phyloP scores from a whole-genome alignment of 2,329 filamentous ascomycete genomes.

The Penicillium vulpinum region DNA sequence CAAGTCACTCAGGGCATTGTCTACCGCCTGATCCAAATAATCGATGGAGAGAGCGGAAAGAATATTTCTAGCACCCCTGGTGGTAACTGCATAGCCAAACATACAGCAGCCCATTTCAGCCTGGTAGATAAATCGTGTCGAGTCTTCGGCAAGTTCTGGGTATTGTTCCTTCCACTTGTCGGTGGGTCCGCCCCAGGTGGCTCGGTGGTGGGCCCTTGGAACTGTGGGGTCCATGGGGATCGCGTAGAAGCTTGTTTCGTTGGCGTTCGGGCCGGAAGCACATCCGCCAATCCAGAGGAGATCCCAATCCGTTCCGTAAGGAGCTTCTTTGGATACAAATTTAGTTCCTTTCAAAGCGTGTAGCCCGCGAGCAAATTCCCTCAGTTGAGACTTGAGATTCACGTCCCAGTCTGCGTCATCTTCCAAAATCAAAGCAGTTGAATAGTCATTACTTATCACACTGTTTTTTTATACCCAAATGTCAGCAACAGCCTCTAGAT shows the following conservation, averaged over 20 bases:
- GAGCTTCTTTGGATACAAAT: conserved; percentile 33
- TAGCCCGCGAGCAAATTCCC: conserved; percentile 35
- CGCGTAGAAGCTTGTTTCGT: conserved; percentile 31
- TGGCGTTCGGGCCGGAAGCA: conserved; percentile 32
- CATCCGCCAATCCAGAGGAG: conserved; percentile 56
- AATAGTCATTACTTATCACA: conserved; percentile 49
- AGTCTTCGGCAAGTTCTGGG: conserved; percentile 20
- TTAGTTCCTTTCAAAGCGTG: conserved; percentile 32
- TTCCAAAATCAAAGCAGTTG: conserved; percentile 56
- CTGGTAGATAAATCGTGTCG: conserved; percentile 41
- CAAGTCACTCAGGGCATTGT: conserved; percentile 50
- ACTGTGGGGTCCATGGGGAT: conserved; percentile 36
- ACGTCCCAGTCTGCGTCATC: conserved; percentile 62
- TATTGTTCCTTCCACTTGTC: conserved; percentile 20
- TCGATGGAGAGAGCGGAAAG: conserved; percentile 33
- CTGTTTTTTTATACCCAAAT: conserved; percentile 14
- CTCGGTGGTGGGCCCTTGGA: conserved; percentile 17
- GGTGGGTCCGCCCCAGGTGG: conserved; percentile 22
- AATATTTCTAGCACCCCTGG: conserved; percentile 39
- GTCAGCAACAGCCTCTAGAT: background rate
- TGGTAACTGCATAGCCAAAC: conserved; percentile 43
- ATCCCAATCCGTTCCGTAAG: conserved; percentile 57
- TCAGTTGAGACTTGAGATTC: conserved; percentile 51
- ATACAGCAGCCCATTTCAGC: conserved; percentile 37
- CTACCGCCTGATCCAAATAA: conserved; percentile 35